Evolutionary conservation across 352 stramenopile species (phyloP).

Genomic region (Phytopythium boreale): DNA sequence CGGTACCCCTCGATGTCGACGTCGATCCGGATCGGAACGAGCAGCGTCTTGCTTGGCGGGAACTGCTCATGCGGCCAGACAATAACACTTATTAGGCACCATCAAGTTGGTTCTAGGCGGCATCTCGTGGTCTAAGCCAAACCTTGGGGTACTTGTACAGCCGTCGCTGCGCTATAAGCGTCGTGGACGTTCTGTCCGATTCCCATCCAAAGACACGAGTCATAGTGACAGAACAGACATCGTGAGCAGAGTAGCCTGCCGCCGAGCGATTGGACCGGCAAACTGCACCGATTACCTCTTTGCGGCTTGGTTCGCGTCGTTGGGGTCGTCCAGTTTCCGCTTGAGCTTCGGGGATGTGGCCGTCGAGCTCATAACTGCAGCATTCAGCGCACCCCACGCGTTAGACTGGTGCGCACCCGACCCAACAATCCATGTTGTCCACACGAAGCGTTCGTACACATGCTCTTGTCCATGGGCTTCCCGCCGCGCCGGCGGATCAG

Average conservation of each 20-base stretch:
- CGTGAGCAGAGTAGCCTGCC: too few species aligned
- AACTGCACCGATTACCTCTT: constrained; percentile 26
- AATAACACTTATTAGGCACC: background rate
- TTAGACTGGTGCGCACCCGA: background rate
- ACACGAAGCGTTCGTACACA: constrained; percentile 9
- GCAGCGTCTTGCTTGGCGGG: constrained; percentile 37
- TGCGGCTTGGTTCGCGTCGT: constrained; percentile 31
- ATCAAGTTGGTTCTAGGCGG: too few species aligned
- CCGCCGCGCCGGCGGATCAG: constrained; percentile 74
- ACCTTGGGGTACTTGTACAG: constrained; percentile 81
- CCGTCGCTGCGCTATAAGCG: constrained; percentile 45
- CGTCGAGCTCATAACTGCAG: constrained; percentile 43
- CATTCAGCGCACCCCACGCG: background rate
- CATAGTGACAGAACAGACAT: too few species aligned
- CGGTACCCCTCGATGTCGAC: constrained; percentile 77
- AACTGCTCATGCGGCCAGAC: constrained; percentile 23
- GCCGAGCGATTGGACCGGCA: background rate
- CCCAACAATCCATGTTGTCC: background rate
- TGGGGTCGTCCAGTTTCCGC: constrained; percentile 54
- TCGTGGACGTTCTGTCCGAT: constrained; percentile 12
- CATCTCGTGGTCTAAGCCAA: too few species aligned
- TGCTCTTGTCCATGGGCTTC: constrained; percentile 77
- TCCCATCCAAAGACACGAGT: background rate
- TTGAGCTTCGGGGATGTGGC: constrained; percentile 73
- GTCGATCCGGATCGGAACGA: constrained; percentile 74